phyloP scores from a whole-genome alignment of 73 alveolate genomes.

The Breviolum minutum region DNA sequence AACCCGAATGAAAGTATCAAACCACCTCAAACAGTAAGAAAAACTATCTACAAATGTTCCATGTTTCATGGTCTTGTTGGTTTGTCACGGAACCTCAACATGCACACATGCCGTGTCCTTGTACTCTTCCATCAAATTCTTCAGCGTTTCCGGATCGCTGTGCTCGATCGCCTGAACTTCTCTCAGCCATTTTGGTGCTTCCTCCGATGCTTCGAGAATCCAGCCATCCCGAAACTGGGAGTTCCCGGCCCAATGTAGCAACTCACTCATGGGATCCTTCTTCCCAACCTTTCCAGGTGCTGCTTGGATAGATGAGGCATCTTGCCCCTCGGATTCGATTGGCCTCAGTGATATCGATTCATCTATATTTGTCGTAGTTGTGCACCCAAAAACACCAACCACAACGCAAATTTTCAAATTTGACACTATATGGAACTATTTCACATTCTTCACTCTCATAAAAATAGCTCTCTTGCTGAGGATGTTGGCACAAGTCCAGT shows the following conservation, averaged over 20 bases:
- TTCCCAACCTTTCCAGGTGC: slow-evolving; percentile 4
- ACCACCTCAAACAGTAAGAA: too few species aligned
- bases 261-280: slow-evolving; percentile 62
- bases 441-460: too few species aligned
- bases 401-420: too few species aligned
- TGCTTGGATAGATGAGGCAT: neutral
- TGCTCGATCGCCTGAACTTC: slow-evolving; percentile 19
- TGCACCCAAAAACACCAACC: too few species aligned
- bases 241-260: slow-evolving; percentile 27
- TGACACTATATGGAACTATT: too few species aligned
- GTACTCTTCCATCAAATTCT: slow-evolving; percentile 52
- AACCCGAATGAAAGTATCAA: too few species aligned
- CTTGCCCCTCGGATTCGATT: slow-evolving; percentile 15
- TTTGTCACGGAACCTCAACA: neutral
- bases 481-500: slow-evolving; percentile 20
- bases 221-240: neutral
- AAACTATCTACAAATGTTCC: too few species aligned
- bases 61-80: too few species aligned
- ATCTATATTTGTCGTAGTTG: neutral
- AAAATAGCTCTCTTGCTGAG: neutral
- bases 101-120: neutral
- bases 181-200: too few species aligned
- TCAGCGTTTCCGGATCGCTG: slow-evolving; percentile 37
- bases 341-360: neutral
- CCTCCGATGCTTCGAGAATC: neutral